These are phyloP conservation scores for Trichoderma arundinaceum DNA, from an alignment of 2,329 filamentous ascomycete species.

Conservation along the genomic window DNA sequence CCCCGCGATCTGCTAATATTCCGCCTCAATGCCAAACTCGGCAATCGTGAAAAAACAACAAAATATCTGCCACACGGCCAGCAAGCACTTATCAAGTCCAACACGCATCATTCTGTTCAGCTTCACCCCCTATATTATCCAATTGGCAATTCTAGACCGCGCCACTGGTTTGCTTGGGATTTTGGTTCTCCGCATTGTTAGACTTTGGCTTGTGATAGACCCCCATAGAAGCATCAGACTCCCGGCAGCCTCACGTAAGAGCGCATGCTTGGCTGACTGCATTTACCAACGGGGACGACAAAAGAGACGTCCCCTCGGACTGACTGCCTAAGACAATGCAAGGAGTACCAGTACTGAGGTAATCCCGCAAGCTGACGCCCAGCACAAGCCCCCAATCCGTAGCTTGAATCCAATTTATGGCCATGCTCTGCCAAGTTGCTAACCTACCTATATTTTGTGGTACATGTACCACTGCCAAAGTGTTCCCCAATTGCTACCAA, in stretches of 20 bases:
- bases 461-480: not conserved
- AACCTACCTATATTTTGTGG: not conserved
- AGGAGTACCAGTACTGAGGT: not conserved
- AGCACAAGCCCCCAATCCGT: not conserved
- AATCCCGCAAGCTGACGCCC: not conserved
- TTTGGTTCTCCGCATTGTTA: not conserved
- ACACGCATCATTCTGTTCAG: not conserved
- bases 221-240: not conserved
- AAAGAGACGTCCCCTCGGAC: too few relatives aligned
- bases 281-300: not conserved
- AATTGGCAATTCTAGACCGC: not conserved
- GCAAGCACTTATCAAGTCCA: not conserved
- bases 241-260: conserved; percentile 23
- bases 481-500: not conserved
- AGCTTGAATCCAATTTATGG: not conserved
- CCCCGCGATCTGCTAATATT: conserved; percentile 2
- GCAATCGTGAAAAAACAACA: not conserved
- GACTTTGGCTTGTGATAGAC: not conserved
- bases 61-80: not conserved
- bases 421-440: not conserved
- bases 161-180: not conserved
- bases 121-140: not conserved
- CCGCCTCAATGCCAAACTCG: not conserved
- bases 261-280: conserved; percentile 8
- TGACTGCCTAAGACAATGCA: not conserved